Base-by-base conservation (phyloP, 2,329 filamentous ascomycete species). In the Plectosphaerella plurivora region DNA sequence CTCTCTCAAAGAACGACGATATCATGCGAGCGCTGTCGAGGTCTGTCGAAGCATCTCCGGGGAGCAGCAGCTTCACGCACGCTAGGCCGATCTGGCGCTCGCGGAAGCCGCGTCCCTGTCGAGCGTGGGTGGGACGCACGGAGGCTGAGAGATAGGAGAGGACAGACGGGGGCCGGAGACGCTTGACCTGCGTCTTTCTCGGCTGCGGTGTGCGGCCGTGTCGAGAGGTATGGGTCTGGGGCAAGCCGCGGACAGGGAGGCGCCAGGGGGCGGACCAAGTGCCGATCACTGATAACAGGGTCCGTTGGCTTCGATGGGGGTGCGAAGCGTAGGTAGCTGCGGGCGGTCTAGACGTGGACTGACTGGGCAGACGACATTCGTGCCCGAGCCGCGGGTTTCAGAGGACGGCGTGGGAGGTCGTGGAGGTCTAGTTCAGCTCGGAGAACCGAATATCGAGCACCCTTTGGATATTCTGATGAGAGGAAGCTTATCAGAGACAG, bases 201-300 rank as follows among this genome's bases (percentile, higher is more conserved):
- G 47, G 22, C 18, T 39, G 36, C 18, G 47, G 22, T 20, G 22
- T 20, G 33, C 35, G 22, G 36, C 28, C 28, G 28, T 33, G 28
- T 33, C n/a, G n/a, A n/a, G n/a, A 16, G 47, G 35, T 35, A 12
- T 44, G 37, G 37, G 47, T 49, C 47, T 49, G 47, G 18, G 35
- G 47, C 47, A 49, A 25, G 16, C 36, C 28, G 47, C 22, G 33
- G 47, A 36, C 33, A 37, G 47, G 47, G 33, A 24, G 20, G 20
- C 36, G 18, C 24, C 24, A 49, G 41, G 47, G 33, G 36, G 47
- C 20, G 28, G 46, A 33, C 24, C 22, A 20, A 22, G 35, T 39
- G 47, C 37, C 36, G 47, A 49, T 49, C 47, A 25, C 47, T 49
- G 47, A 49, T 49, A 49, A 49, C 35, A 49, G 35, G 24, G 20